A percentile compares a stretch with the other conserved stretches of the same genome.
Conservation (phyloP, 805 yeast species). For the Myxozyma vanderwaltii region DNA sequence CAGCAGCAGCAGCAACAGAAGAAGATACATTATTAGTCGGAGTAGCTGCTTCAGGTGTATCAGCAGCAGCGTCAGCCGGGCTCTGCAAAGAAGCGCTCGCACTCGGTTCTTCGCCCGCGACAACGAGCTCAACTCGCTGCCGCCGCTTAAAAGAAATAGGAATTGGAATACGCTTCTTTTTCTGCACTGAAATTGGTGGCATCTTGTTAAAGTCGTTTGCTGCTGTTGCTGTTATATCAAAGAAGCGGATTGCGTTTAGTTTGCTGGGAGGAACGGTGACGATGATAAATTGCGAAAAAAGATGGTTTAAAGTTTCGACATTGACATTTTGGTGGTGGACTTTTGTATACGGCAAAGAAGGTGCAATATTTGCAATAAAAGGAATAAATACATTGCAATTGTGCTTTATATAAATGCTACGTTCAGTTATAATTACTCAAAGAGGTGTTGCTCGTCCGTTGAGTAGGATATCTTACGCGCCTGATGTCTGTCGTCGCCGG, state of each 20-base stretch:
- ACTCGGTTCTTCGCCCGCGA: not conserved
- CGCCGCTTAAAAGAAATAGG: not conserved
- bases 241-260: not conserved
- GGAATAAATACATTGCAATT: too few species aligned
- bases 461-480: too few species aligned
- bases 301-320: too few species aligned
- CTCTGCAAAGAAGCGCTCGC: not conserved
- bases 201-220: not conserved
- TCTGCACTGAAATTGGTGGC: constrained; percentile 1
- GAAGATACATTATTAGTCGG: not conserved
- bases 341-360: too few species aligned
- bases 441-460: too few species aligned
- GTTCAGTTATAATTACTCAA: too few species aligned
- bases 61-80: not conserved
- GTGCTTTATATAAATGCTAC: too few species aligned
- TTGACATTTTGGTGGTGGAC: too few species aligned
- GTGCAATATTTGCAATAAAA: too few species aligned
- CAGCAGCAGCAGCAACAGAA: not conserved
- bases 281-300: not conserved
- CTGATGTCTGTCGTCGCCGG: too few species aligned
- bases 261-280: not conserved
- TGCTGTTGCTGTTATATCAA: too few species aligned
- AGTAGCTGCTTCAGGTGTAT: not conserved
- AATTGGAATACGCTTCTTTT: not conserved
- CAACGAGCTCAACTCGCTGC: constrained; percentile 5